Conservation (phyloP, 2,329 filamentous ascomycete species). For the Chrysoporthe cubensis region DNA sequence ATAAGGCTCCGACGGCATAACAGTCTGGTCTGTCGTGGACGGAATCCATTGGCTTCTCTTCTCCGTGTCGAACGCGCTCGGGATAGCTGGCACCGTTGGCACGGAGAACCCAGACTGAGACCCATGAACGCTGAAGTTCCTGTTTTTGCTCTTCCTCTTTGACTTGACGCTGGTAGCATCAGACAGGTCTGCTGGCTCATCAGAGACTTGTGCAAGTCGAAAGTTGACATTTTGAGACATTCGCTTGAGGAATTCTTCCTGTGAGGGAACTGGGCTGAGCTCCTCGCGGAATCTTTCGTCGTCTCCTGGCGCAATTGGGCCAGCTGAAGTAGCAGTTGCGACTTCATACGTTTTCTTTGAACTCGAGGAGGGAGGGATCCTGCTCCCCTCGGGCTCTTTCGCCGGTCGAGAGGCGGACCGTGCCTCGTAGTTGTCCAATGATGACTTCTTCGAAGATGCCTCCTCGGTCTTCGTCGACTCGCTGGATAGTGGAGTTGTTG, state of each 20-base stretch:
- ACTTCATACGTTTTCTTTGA: not conserved
- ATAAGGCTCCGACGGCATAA: not conserved
- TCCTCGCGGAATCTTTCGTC: not conserved
- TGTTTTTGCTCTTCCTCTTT: slow-evolving; percentile 12
- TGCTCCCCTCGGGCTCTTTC: not conserved
- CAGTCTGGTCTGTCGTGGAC: not conserved
- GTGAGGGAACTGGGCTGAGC: slow-evolving; percentile 1
- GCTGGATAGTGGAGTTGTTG: not conserved
- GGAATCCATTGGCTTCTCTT: slow-evolving; percentile 1
- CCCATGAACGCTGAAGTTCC: slow-evolving; percentile 11
- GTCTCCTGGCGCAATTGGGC: not conserved
- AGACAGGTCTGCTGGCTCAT: not conserved
- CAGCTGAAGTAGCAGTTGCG: not conserved
- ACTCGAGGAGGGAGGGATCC: not conserved
- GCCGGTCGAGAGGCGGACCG: not conserved
- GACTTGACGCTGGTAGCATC: not conserved
- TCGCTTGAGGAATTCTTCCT: slow-evolving; percentile 13
- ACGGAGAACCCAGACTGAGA: not conserved
- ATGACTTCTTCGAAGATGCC: not conserved
- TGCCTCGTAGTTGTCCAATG: not conserved
- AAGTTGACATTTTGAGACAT: slow-evolving; percentile 11
- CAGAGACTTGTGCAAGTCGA: not conserved
- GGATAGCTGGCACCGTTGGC: slow-evolving; percentile 3
- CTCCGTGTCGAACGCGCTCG: not conserved
- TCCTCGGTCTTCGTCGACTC: not conserved